A percentile compares a stretch with the other conserved stretches of the same genome.
Conservation (phyloP, 2,329 filamentous ascomycete genomes). For the Albifimbria verrucaria region DNA sequence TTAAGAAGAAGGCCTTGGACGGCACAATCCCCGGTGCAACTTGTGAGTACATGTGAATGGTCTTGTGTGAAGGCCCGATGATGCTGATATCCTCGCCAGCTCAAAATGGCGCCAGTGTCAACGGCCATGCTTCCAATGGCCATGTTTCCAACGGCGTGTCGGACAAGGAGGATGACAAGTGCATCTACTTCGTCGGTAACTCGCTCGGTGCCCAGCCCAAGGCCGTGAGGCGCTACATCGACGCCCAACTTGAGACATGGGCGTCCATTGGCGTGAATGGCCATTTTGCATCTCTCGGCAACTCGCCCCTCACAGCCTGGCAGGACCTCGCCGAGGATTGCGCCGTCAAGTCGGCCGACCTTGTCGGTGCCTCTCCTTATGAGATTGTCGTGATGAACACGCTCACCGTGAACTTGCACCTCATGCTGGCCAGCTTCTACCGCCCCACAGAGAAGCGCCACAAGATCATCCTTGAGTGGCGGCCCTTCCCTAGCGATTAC, state of each 20-base stretch:
- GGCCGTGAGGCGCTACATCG: slow-evolving; percentile 60
- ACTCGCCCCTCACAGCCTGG: slow-evolving; percentile 69
- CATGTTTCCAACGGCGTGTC: slow-evolving; percentile 14
- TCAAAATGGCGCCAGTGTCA: slow-evolving; percentile 14
- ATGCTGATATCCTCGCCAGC: slow-evolving; percentile 7
- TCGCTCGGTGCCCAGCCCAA: slow-evolving; percentile 82
- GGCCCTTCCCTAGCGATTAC: slow-evolving; percentile 85
- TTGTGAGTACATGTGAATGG: not conserved
- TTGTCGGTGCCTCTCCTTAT: slow-evolving; percentile 69
- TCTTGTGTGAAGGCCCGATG: not conserved
- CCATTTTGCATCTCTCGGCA: slow-evolving; percentile 69
- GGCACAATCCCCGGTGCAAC: slow-evolving; percentile 37
- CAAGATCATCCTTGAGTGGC: slow-evolving; percentile 86
- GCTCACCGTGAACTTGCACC: slow-evolving; percentile 75
- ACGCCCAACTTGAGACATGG: slow-evolving; percentile 78
- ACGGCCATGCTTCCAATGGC: slow-evolving; percentile 13
- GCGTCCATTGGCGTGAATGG: slow-evolving; percentile 79
- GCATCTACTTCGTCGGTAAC: slow-evolving; percentile 85
- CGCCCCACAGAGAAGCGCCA: slow-evolving; percentile 59
- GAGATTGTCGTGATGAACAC: slow-evolving; percentile 90
- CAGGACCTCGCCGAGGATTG: slow-evolving; percentile 76
- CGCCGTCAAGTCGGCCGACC: slow-evolving; percentile 63
- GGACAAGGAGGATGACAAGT: slow-evolving; percentile 29
- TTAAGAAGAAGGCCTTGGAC: slow-evolving; percentile 60
- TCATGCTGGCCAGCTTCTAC: slow-evolving; percentile 84